A percentile compares a stretch with the other conserved stretches of the same genome.
phyloP scores from a whole-genome alignment of 2,329 filamentous ascomycete genomes.

The Akanthomyces lecanii region DNA sequence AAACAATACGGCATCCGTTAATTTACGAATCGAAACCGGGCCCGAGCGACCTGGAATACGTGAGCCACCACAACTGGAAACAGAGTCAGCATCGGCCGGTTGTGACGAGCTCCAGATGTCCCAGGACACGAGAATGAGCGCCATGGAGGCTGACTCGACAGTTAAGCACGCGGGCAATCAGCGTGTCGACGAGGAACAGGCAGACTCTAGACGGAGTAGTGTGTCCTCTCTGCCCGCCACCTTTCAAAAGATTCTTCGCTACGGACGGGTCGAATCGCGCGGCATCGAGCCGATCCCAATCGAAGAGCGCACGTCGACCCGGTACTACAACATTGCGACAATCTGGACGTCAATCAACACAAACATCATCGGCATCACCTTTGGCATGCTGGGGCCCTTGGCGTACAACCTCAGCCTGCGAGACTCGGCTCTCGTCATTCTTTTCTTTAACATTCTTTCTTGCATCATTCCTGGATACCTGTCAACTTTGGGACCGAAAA shows the following conservation, averaged over 20 bases:
- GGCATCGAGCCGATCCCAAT: slow-evolving; percentile 41
- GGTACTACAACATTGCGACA: slow-evolving; percentile 43
- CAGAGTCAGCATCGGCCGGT: too few relatives aligned
- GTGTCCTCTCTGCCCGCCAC: background rate
- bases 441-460: slow-evolving; percentile 59
- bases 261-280: slow-evolving; percentile 39
- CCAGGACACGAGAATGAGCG: background rate
- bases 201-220: background rate
- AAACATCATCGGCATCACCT: slow-evolving; percentile 51
- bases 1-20: background rate
- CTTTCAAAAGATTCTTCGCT: slow-evolving; percentile 28
- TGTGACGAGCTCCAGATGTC: background rate
- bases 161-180: background rate
- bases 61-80: background rate
- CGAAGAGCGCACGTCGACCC: slow-evolving; percentile 37
- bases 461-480: slow-evolving; percentile 53
- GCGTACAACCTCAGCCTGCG: slow-evolving; percentile 52
- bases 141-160: background rate
- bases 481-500: slow-evolving; percentile 55
- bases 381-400: slow-evolving; percentile 58
- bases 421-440: slow-evolving; percentile 54
- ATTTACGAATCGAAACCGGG: too few relatives aligned
- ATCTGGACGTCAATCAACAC: slow-evolving; percentile 46
- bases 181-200: slow-evolving; percentile 10
- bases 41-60: too few relatives aligned